phyloP scores from a whole-genome alignment of 2,329 filamentous ascomycete species.

The Arthrobotrys megalospora region DNA sequence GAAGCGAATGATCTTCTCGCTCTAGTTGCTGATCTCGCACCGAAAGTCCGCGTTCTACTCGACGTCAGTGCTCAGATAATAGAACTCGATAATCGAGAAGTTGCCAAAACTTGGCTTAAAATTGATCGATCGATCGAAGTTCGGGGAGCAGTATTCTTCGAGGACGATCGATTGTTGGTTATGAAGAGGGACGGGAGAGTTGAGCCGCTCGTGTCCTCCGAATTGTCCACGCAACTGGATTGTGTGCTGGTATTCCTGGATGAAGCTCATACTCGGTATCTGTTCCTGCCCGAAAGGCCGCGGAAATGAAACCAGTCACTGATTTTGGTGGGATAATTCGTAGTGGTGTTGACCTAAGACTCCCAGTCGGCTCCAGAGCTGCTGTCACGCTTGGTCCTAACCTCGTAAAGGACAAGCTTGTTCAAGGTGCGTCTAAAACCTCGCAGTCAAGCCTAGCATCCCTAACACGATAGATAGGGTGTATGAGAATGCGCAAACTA shows the following conservation, averaged over 20 bases:
- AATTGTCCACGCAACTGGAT: conserved; percentile 73
- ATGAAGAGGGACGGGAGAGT: conserved; percentile 69
- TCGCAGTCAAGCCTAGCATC: neutral
- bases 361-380: conserved; percentile 20
- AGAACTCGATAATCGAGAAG: conserved; percentile 73
- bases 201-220: conserved; percentile 73
- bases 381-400: conserved; percentile 76
- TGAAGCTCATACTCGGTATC: conserved; percentile 78
- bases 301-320: conserved; percentile 71
- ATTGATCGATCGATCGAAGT: neutral
- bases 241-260: conserved; percentile 78
- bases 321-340: conserved; percentile 77
- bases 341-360: conserved; percentile 65
- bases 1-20: conserved; percentile 68
- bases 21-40: conserved; percentile 67
- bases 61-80: conserved; percentile 81
- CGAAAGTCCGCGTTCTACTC: conserved; percentile 74
- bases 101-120: conserved; percentile 73
- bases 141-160: conserved; percentile 73
- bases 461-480: conserved; percentile 23
- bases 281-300: neutral
- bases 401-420: conserved; percentile 78
- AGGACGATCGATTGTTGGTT: conserved; percentile 72
- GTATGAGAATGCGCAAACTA: conserved; percentile 79
- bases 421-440: conserved; percentile 73